These are phyloP conservation scores for Nepenthes mirabilis DNA, from an alignment of 148 eudicot genomes.

Conservation along the genomic window DNA sequence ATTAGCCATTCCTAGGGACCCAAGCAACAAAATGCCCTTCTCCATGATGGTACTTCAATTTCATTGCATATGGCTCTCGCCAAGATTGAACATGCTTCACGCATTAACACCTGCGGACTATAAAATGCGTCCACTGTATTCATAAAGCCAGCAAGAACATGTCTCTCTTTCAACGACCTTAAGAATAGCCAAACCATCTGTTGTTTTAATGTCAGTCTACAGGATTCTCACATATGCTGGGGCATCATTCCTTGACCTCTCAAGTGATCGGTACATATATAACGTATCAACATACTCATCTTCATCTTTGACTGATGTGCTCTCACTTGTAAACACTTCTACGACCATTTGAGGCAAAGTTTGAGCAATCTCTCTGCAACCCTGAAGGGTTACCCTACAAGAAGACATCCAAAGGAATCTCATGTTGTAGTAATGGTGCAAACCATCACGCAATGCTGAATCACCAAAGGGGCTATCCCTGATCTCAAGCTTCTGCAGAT, in stretches of 20 bases:
- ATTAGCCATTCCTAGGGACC: too few species aligned
- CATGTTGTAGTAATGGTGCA: conserved; percentile 67
- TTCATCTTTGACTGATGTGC: conserved; percentile 14
- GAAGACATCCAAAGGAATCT: conserved; percentile 80
- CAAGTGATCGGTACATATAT: conserved; percentile 72
- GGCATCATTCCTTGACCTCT: conserved; percentile 56
- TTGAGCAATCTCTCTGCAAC: conserved; percentile 42
- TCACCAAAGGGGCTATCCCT: conserved; percentile 86
- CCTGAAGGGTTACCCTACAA: conserved; percentile 48
- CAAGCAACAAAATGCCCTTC: too few species aligned
- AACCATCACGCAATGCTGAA: conserved; percentile 43
- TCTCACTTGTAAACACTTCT: conserved; percentile 34
- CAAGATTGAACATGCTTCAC: too few species aligned
- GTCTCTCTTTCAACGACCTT: too few species aligned
- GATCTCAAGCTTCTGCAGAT: conserved; percentile 71
- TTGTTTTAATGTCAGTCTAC: conserved; percentile 8
- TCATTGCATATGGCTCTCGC: too few species aligned
- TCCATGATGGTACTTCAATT: too few species aligned
- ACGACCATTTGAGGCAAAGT: conserved; percentile 49
- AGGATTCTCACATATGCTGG: conserved; percentile 46
- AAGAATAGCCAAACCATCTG: not conserved
- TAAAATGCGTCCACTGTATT: too few species aligned
- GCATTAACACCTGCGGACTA: too few species aligned
- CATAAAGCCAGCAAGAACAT: too few species aligned
- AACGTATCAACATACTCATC: conserved; percentile 41